Base-by-base conservation (phyloP, 2,329 filamentous ascomycete species). In the Ophiostoma pallidulum region DNA sequence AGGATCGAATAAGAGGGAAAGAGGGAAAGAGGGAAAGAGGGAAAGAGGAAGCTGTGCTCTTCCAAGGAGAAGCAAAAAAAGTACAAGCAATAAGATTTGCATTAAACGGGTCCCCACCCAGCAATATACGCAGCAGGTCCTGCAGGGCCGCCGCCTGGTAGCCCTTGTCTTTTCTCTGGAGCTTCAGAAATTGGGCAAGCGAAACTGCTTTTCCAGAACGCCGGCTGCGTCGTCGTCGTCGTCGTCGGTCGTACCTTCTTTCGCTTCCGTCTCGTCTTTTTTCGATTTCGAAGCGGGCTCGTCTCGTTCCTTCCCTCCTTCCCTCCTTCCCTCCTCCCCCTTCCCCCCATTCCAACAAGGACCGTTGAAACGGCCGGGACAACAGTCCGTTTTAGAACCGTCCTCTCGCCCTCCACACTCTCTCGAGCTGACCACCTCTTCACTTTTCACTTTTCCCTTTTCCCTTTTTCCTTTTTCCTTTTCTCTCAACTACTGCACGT, bases 61-160 rank as follows among this genome's bases (percentile, higher is more conserved):
- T 10, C 6, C 5, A 28, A 28, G 24, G 12, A 33, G 31, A 22
- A 38, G 32, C 3, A 33, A 40, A 40, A 16, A 24, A 16, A 37
- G 19, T 10, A 26, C 24, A 32, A 16, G n/a, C 16, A 37, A 24
- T 47, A 47, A 47, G 45, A 47, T 47, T 47, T 42, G 45, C 45
- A 47, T 47, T 41, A 39, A 22, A 18, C 38, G 19, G 24, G 45
- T 31, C 38, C 28, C 45, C 45, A 47, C 45, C 16, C 26, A 41
- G n/a, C n/a, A 35, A 26, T 24, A 36, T 42, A 41, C 20, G 31
- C n/a, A 37, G 35, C 19, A 20, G 10, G 38, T 20, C 37, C 36
- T 33, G 26, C 28, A 28, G 19, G 13, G 22, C 4, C 8, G 14
- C n/a, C n/a, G n/a, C n/a, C n/a, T n/a, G 16, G 19, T 33, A 29